Base-by-base conservation (phyloP, 345 rosid species). In the Aurinia saxatilis region DNA sequence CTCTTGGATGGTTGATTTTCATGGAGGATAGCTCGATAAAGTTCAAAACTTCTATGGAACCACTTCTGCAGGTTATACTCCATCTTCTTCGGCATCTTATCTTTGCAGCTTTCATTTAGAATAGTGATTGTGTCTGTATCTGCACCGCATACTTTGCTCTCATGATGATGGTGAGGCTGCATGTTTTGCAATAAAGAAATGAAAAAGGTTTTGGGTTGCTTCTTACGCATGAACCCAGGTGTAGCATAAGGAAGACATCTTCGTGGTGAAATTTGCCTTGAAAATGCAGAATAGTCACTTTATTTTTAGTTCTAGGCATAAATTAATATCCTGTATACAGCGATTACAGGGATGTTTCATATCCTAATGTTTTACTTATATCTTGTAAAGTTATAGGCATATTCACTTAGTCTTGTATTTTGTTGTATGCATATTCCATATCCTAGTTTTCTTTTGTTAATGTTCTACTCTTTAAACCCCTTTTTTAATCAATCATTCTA, bases 21-120 rank as follows among this genome's bases (percentile, higher is more conserved):
- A 81, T 90, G 96, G 97, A 95, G 76, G 99, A 95, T 60, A 88
- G 89, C 84, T 82, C 95, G 46, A 73, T 90, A 79, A 95, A 90
- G 81, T 95, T 95, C 71, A 95, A 83, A 82, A 79, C 96, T 68
- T 88, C 99, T 5, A 90, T 95, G 99, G 97, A 95, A 59, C 93
- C 93, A 6, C 92, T 95, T 44, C 63, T 79, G 68, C 90, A 90
- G 76, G 99, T 90, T 65, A 35, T 18, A 45, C 45, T 51, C 50
- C 23, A 10, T 41, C 33, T 41, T 41, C 45, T 58, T 57, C 39
- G 38, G 44, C 34, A n/a, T 52, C 57, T 63, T 48, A 39, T 54
- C 25, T 60, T 48, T 50, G 56, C 41, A 30, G 36, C 33, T 41
- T 44, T 60, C 50, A 31, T 17, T 47, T 16, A n/a, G 8, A 25